Evolutionary conservation across 305 asterid species (phyloP).

Genomic region (Solanum chacoense): DNA sequence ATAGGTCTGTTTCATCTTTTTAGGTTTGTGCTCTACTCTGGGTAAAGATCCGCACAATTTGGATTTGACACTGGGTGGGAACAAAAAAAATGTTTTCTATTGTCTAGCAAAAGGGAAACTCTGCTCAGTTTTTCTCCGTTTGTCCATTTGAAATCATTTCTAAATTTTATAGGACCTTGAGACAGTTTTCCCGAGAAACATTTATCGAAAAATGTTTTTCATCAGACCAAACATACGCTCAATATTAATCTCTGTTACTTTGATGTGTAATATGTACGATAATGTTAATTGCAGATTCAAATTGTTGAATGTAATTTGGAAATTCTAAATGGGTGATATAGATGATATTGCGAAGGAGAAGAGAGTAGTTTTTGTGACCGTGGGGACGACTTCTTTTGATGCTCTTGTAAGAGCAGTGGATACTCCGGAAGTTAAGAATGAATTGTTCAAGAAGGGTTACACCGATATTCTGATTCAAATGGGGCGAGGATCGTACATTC

Average conservation of each 20-base stretch:
- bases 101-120: not conserved
- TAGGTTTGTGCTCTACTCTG: not conserved
- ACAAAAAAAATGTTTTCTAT: not conserved
- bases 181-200: too few species aligned
- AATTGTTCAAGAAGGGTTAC: slow-evolving; percentile 53
- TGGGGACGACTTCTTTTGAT: slow-evolving; percentile 88
- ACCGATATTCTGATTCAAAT: slow-evolving; percentile 72
- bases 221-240: too few species aligned
- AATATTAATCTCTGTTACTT: not conserved
- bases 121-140: not conserved
- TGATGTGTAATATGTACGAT: not conserved
- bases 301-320: not conserved
- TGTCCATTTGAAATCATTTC: not conserved
- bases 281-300: not conserved
- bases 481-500: slow-evolving; percentile 80
- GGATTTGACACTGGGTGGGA: not conserved
- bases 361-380: slow-evolving; percentile 69
- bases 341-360: not conserved
- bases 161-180: too few species aligned
- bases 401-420: slow-evolving; percentile 74
- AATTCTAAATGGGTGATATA: not conserved
- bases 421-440: slow-evolving; percentile 46
- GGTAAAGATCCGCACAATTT: not conserved
- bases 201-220: too few species aligned
- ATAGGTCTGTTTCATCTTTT: not conserved